These are phyloP conservation scores for Sorghum bicolor DNA, from an alignment of 176 grass and related monocot genomes.

Conservation along the genomic window DNA sequence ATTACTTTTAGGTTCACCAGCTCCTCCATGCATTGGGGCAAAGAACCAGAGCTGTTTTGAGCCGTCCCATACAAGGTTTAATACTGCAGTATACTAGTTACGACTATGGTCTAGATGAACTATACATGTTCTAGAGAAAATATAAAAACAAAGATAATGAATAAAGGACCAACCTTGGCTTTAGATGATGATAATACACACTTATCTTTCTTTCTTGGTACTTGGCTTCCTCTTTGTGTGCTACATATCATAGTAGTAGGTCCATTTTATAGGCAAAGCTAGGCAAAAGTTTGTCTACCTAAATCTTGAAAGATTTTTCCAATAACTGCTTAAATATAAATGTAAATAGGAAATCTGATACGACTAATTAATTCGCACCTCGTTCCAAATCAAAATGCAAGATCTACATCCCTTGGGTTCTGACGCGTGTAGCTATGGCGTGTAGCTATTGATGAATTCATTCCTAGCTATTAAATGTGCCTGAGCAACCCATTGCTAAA, in stretches of 20 bases:
- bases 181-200: too few relatives aligned
- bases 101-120: background rate
- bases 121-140: background rate
- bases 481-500: too few relatives aligned
- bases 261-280: background rate
- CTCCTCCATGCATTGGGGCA: background rate
- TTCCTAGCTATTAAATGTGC: too few relatives aligned
- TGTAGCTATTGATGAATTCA: too few relatives aligned
- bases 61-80: too few relatives aligned
- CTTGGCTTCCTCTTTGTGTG: too few relatives aligned
- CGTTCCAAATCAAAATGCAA: background rate
- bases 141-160: background rate
- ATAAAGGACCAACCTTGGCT: background rate
- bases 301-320: background rate
- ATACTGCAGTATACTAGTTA: too few relatives aligned
- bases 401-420: background rate
- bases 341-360: background rate
- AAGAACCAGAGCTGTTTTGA: background rate
- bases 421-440: background rate
- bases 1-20: background rate
- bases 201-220: too few relatives aligned
- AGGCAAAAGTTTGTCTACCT: background rate
- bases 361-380: background rate
- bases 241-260: background rate
- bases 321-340: background rate